Evolutionary conservation across 495 filamentous ascomycete species (phyloP), one percentile per base, ranked within the genome.

Genomic region (Symbiotaphrina buchneri): DNA sequence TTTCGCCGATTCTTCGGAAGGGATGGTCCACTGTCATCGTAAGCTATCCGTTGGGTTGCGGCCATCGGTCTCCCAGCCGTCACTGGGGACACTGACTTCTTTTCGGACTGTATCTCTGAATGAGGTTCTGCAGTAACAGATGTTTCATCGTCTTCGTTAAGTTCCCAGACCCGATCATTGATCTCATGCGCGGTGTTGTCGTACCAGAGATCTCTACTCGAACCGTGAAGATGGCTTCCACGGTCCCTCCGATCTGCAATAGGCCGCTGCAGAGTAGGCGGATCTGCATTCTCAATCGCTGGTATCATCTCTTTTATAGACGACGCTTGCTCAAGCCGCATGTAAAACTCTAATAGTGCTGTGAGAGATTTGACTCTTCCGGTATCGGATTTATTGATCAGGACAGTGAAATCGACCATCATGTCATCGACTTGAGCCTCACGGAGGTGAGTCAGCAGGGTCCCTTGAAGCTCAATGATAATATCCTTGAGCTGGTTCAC

Each of bases 401-500:
- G 41, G 8, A 44, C 40, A n/a, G 42, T 35, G 4, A 55, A 46
- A 33, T 63, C 47, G 5, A 59, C 24, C 3, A 38, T 36, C 10
- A 39, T 44, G 19, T 48, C 45, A 21, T 56, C 47, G 13, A 52
- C 41, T 21, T 39, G 39, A 6, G 55, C 55, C 8, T 42, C 37
- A 19, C 54, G 50, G 4, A 63, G 48, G 16, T 55, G 51, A 15
- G 46, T 41, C 21, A 62, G 45, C 8, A 63, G 38, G n/a, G 53
- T 48, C 5, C 41, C 33, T 28, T 63, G 56, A 6, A 63, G 44
- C 5, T 45, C 39, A 18, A 57, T 52, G 13, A 54, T 51, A 21
- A 62, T 54, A 33, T 59, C 54, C 33, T 59, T 52, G 22, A 63
- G 42, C 21, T 49, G 48, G 23, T 54, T 47, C 4, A 45, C 36